Conservation (phyloP, 306 rosid species). For the Citrullus colocynthis region DNA sequence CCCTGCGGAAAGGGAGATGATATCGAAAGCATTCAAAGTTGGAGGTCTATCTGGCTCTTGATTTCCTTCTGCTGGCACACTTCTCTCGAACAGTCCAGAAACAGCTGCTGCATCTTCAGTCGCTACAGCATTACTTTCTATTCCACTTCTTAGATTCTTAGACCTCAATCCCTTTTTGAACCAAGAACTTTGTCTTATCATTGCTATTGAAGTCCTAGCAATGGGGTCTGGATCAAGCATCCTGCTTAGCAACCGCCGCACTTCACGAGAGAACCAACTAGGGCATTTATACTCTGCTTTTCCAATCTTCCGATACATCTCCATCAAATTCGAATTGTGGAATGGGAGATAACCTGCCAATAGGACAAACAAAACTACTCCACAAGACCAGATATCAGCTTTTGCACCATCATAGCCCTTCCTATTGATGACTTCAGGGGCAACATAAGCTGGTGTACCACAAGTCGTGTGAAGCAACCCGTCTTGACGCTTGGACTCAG, state of each 20-base stretch:
- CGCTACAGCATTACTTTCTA: slow-evolving; percentile 17
- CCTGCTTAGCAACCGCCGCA: slow-evolving; percentile 30
- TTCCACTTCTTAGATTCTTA: slow-evolving; percentile 13
- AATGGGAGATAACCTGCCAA: slow-evolving; percentile 87
- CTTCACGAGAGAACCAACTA: slow-evolving; percentile 60
- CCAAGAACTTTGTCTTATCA: slow-evolving; percentile 52
- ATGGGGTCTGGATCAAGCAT: slow-evolving; percentile 68
- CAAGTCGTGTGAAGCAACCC: slow-evolving; percentile 71
- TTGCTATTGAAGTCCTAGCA: slow-evolving; percentile 39
- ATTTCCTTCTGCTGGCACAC: slow-evolving; percentile 20
- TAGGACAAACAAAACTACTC: slow-evolving; percentile 67
- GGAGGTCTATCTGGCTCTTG: slow-evolving; percentile 33
- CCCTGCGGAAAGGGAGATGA: slow-evolving; percentile 56
- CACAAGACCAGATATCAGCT: slow-evolving; percentile 96
- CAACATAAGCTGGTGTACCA: slow-evolving; percentile 95
- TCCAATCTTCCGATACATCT: slow-evolving; percentile 75
- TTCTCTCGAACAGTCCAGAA: slow-evolving; percentile 20
- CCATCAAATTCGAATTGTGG: slow-evolving; percentile 69
- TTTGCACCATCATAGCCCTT: slow-evolving; percentile 84
- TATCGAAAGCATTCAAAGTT: slow-evolving; percentile 70
- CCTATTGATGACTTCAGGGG: slow-evolving; percentile 76
- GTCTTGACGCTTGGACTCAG: slow-evolving; percentile 44
- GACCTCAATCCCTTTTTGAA: slow-evolving; percentile 35
- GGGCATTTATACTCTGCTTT: slow-evolving; percentile 57
- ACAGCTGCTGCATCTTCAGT: slow-evolving; percentile 10